Conservation (phyloP, 345 rosid species). For the Anastatica hierochuntica region DNA sequence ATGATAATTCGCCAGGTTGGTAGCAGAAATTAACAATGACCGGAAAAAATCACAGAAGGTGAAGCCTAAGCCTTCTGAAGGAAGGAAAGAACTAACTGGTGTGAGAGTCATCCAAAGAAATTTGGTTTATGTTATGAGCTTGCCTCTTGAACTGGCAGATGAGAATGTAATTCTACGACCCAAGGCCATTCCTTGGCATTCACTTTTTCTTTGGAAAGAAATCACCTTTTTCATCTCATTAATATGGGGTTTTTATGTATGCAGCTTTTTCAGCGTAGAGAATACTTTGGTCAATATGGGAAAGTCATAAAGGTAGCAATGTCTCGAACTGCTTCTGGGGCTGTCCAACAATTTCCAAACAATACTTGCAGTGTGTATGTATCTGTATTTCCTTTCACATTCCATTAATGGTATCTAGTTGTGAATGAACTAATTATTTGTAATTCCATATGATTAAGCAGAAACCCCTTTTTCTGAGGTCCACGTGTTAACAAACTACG, state of each 20-base stretch:
- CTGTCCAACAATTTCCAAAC: constrained; percentile 76
- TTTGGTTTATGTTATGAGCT: constrained; percentile 82
- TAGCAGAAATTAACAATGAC: constrained; percentile 53
- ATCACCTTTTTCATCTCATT: background rate
- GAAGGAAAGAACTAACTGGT: constrained; percentile 76
- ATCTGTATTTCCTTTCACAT: background rate
- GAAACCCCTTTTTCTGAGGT: no score
- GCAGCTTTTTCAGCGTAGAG: constrained; percentile 3
- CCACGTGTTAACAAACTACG: no score
- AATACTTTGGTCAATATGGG: constrained; percentile 90
- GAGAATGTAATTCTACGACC: constrained; percentile 52
- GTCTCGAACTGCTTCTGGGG: constrained; percentile 82
- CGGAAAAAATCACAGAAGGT: constrained; percentile 67
- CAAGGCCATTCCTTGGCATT: constrained; percentile 1
- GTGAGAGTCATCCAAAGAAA: constrained; percentile 87
- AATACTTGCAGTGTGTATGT: constrained; percentile 95
- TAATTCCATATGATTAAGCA: no score
- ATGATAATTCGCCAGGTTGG: constrained; percentile 32
- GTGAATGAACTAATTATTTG: no score
- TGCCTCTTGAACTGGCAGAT: constrained; percentile 85
- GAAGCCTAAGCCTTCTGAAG: constrained; percentile 61
- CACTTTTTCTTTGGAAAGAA: constrained; percentile 1
- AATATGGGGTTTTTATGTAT: background rate
- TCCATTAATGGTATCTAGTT: no score
- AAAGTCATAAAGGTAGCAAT: constrained; percentile 83